Base-by-base conservation (phyloP, 257 asterid species). In the Verbena officinalis region DNA sequence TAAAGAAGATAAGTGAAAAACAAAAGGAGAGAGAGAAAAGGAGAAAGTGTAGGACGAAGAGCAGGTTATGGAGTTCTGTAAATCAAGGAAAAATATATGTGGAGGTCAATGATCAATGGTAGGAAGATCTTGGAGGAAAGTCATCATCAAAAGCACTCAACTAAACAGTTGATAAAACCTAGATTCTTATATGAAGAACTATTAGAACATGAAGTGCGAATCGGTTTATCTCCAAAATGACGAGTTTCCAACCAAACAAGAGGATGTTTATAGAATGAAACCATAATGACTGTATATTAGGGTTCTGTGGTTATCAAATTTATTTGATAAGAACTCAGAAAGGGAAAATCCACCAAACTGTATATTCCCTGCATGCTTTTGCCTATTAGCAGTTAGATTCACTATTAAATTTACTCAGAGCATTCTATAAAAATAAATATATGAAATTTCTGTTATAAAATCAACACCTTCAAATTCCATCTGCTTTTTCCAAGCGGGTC, bases 391-490 rank as follows among this genome's bases (percentile, higher is more conserved):
- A 20, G 20, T 50, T 12, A 62, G 15, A 36, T 52, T 51, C 27
- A 58, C 40, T 1, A 21, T 58, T 19, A 44, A 69, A 62, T 36
- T 56, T 49, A 19, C 64, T 10, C 27, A 20, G 17, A 45, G 50
- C n/a, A 45, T 23, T 50, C 38, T 36, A 69, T 12, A 14, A 55
- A 52, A 57, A 52, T 23, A 69, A 20, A 56, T 17, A 62, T 62
- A 59, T 20, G 62, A 55, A 67, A 31, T 9, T 53, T 55, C 23
- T 46, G 69, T 55, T 27, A 53, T 59, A 51, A 69, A 72, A 78
- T 46, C 48, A 68, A 69, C 55, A 93, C 97, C 99, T 94, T 90
- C 83, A 94, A 80, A 82, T 94, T 90, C 99, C 97, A 94, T 86
- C 87, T 81, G 88, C 96, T 90, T 80, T 73, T 84, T 72, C 93